phyloP scores from a whole-genome alignment of 179 eudicot species.

The Beta corolliflora region DNA sequence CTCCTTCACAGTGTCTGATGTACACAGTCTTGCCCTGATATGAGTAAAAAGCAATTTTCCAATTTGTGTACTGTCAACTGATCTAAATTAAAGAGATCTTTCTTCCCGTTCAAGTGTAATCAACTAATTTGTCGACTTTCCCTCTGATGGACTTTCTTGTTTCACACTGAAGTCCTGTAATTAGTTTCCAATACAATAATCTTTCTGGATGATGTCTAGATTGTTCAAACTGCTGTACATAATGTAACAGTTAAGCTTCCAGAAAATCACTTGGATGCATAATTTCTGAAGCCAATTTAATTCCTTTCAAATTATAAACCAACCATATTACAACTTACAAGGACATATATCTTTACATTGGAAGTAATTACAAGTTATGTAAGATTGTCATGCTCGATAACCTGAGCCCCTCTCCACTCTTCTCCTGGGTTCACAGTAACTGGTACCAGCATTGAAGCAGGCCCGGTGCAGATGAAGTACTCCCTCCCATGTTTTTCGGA shows the following conservation, averaged over 20 bases:
- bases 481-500: slow-evolving; percentile 62
- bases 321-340: slow-evolving; percentile 4
- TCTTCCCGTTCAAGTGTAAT: background rate
- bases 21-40: too few relatives aligned
- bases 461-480: slow-evolving; percentile 85
- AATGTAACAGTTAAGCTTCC: background rate
- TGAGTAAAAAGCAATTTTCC: too few relatives aligned
- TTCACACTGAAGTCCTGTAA: background rate
- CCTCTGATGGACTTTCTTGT: background rate
- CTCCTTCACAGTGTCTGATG: too few relatives aligned
- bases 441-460: slow-evolving; percentile 79
- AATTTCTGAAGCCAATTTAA: background rate
- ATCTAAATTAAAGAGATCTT: background rate
- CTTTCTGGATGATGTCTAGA: background rate
- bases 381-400: slow-evolving; percentile 88
- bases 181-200: background rate
- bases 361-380: slow-evolving; percentile 21
- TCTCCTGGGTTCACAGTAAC: slow-evolving; percentile 75
- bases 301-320: background rate
- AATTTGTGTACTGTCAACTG: background rate
- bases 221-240: background rate
- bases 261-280: background rate
- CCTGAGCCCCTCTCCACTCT: slow-evolving; percentile 88
- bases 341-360: slow-evolving; percentile 18
- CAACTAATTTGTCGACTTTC: background rate